Evolutionary conservation across 192 early-diverging fungal species (phyloP).

Genomic region (Coemansia sp.): DNA sequence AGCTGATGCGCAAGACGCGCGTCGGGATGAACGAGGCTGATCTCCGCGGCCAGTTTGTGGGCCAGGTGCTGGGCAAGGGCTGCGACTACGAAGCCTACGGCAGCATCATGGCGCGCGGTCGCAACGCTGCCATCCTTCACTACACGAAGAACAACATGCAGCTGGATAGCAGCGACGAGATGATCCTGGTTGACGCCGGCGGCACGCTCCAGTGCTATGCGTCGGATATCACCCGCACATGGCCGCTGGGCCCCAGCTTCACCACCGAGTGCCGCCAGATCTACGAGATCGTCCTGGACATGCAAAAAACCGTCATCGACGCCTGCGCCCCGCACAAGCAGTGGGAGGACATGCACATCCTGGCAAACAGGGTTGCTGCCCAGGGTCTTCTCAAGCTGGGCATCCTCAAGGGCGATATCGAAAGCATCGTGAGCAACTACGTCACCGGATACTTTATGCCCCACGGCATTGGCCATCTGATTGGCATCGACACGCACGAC

Average conservation of each 20-base stretch:
- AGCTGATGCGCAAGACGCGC: slow-evolving; percentile 68
- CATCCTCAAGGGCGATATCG: slow-evolving; percentile 66
- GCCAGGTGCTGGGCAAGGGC: slow-evolving; percentile 64
- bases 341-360: slow-evolving; percentile 82
- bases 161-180: slow-evolving; percentile 50
- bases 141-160: slow-evolving; percentile 74
- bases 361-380: slow-evolving; percentile 71
- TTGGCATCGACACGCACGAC: slow-evolving; percentile 93
- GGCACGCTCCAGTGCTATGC: slow-evolving; percentile 80
- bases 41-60: slow-evolving; percentile 77
- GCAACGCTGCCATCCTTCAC: slow-evolving; percentile 78
- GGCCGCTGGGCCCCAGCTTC: slow-evolving; percentile 78
- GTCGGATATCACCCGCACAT: slow-evolving; percentile 87
- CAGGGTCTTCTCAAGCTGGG: slow-evolving; percentile 58
- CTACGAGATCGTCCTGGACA: slow-evolving; percentile 79
- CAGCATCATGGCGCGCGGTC: slow-evolving; percentile 79
- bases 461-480: slow-evolving; percentile 85
- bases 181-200: slow-evolving; percentile 87
- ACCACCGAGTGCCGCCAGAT: slow-evolving; percentile 67
- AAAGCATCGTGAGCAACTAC: slow-evolving; percentile 62
- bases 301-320: slow-evolving; percentile 74
- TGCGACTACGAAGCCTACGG: slow-evolving; percentile 80
- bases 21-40: slow-evolving; percentile 70
- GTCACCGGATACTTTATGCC: slow-evolving; percentile 85
- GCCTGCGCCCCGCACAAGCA: slow-evolving; percentile 69